Conservation (phyloP, 2,329 filamentous ascomycete species). For the Scopulariopsis brevicaulis region DNA sequence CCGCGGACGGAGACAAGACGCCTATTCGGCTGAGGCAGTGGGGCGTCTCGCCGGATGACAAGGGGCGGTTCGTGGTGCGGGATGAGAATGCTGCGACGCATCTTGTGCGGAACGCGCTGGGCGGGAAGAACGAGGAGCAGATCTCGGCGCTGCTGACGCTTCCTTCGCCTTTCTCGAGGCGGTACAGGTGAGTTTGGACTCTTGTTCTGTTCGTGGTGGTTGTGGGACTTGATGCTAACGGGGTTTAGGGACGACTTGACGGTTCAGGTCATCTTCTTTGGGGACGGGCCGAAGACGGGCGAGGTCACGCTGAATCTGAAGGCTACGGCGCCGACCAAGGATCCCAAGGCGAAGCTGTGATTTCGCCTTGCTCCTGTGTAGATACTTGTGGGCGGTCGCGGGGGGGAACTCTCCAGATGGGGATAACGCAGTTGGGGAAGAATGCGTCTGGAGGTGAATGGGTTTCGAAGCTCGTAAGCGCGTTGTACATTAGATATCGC, state of each 20-base stretch:
- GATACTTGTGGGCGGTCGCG: neutral
- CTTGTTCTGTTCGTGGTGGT: neutral
- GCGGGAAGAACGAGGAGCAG: slow-evolving; percentile 88
- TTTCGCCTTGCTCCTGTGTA: neutral
- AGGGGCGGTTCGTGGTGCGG: slow-evolving; percentile 81
- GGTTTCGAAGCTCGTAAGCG: neutral
- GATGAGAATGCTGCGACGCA: slow-evolving; percentile 97
- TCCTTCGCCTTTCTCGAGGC: slow-evolving; percentile 78
- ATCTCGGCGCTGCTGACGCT: slow-evolving; percentile 85
- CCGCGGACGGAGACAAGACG: slow-evolving; percentile 73
- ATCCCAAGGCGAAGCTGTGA: slow-evolving; percentile 26
- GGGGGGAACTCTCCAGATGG: neutral
- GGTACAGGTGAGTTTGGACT: slow-evolving; percentile 57
- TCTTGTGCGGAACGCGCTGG: slow-evolving; percentile 86
- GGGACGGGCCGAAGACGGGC: slow-evolving; percentile 64
- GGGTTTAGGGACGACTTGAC: slow-evolving; percentile 74
- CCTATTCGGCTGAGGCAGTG: slow-evolving; percentile 88
- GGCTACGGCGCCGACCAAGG: slow-evolving; percentile 47
- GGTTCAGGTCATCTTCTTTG: slow-evolving; percentile 98
- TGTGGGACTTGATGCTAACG: neutral
- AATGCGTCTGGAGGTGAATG: neutral
- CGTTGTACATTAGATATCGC: neutral
- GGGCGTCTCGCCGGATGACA: slow-evolving; percentile 63
- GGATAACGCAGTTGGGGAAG: no score
- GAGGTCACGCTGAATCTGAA: slow-evolving; percentile 77